Conservation (phyloP, 495 filamentous ascomycete species). For the Podospora pseudocomata region DNA sequence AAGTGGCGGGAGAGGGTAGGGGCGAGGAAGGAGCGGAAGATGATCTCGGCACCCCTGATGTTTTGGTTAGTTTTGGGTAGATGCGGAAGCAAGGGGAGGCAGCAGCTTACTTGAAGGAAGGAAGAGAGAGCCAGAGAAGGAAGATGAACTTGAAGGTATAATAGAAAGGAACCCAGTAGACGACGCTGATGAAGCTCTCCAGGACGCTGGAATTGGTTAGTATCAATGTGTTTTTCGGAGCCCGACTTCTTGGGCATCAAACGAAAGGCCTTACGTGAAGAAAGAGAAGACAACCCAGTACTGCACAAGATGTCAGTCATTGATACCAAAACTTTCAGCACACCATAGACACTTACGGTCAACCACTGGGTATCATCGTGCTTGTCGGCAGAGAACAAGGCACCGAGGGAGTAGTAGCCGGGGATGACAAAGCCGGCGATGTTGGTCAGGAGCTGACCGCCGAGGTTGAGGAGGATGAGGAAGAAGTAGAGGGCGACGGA, state of each 20-base stretch:
- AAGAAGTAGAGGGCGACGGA: conserved; percentile 88
- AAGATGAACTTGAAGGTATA: conserved; percentile 99
- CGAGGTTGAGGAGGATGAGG: conserved; percentile 98
- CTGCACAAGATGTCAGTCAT: conserved; percentile 48
- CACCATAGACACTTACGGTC: conserved; percentile 44
- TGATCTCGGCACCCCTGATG: conserved; percentile 81
- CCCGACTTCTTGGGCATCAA: not conserved
- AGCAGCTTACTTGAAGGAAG: conserved; percentile 77
- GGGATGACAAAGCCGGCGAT: conserved; percentile 90
- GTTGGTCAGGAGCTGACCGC: conserved; percentile 94
- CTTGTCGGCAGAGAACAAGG: conserved; percentile 77
- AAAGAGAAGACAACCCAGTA: conserved; percentile 98
- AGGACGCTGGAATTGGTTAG: conserved; percentile 54
- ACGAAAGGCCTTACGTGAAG: conserved; percentile 61
- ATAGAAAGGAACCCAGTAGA: conserved; percentile 99
- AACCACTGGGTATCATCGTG: conserved; percentile 89
- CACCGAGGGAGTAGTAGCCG: conserved; percentile 90
- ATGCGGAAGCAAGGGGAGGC: conserved; percentile 1
- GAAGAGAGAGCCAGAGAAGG: conserved; percentile 94
- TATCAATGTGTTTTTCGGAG: not conserved
- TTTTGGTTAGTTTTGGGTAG: conserved; percentile 2
- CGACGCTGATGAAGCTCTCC: conserved; percentile 87
- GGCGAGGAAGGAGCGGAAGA: conserved; percentile 94
- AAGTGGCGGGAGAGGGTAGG: conserved; percentile 92
- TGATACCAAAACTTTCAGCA: not conserved